Evolutionary conservation across 1,284 basidiomycete genomes (phyloP).

Genomic region (Ceratobasidium sp.): DNA sequence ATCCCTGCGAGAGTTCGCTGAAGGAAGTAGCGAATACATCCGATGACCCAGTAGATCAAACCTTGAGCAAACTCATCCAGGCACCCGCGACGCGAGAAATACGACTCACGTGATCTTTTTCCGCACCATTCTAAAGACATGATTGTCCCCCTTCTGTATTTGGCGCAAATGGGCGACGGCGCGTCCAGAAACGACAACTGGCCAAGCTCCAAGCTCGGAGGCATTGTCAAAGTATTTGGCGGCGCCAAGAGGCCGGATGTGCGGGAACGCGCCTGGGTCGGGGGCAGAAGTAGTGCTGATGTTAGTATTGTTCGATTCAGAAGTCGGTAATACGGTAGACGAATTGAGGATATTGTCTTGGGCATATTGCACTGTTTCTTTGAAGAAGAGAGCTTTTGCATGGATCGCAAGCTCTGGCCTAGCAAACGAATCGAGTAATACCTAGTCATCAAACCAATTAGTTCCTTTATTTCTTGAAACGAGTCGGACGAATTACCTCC

Average conservation of each 20-base stretch:
- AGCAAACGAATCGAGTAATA: conserved; percentile 9
- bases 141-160: conserved; percentile 32
- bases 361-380: conserved; percentile 9
- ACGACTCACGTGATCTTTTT: conserved; percentile 46
- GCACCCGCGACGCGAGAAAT: conserved; percentile 5
- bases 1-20: conserved; percentile 50
- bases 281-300: neutral
- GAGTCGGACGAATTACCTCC: neutral
- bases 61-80: neutral
- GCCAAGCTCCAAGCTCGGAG: conserved; percentile 37
- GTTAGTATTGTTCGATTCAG: neutral
- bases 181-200: conserved; percentile 33
- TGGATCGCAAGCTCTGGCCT: conserved; percentile 18
- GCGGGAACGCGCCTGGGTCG: conserved; percentile 14
- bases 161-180: conserved; percentile 41
- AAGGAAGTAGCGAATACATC: neutral
- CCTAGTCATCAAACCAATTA: conserved; percentile 8
- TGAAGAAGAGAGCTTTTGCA: conserved; percentile 15
- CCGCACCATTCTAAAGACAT: conserved; percentile 41
- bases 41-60: neutral
- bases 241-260: conserved; percentile 35
- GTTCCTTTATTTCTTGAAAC: neutral
- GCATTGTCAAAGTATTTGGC: conserved; percentile 37
- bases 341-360: neutral
- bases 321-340: neutral